These are phyloP conservation scores for Pyrenula massariospora DNA, from an alignment of 495 filamentous ascomycete species.

Conservation along the genomic window DNA sequence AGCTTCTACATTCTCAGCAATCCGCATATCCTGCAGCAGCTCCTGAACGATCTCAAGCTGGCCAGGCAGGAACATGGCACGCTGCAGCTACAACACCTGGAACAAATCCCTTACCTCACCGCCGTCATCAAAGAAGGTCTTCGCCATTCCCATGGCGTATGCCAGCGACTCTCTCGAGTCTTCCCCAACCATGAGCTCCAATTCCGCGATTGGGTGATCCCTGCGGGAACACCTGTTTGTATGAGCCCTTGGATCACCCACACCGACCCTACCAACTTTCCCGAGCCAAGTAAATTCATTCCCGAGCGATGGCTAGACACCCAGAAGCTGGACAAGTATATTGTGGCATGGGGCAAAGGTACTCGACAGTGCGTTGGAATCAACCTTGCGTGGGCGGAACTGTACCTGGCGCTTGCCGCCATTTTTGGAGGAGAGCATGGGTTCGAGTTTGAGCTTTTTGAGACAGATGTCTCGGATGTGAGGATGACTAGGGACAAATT, in stretches of 20 bases:
- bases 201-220: conserved; percentile 33
- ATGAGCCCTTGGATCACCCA: conserved; percentile 32
- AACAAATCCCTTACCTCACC: conserved; percentile 22
- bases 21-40: conserved; percentile 9
- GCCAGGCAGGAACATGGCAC: conserved; percentile 1
- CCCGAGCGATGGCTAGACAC: conserved; percentile 38
- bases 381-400: conserved; percentile 22
- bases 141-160: conserved; percentile 23
- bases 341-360: conserved; percentile 30
- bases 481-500: conserved; percentile 13
- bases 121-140: conserved; percentile 21
- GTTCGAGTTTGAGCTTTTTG: conserved; percentile 13
- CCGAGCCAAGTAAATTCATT: conserved; percentile 30
- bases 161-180: conserved; percentile 13
- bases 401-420: conserved; percentile 19
- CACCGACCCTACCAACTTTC: conserved; percentile 33
- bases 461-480: conserved; percentile 21
- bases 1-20: conserved; percentile 18
- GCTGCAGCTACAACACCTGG: conserved; percentile 5
- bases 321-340: conserved; percentile 20
- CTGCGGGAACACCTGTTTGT: conserved; percentile 31
- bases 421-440: conserved; percentile 10
- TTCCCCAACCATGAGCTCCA: conserved; percentile 19
- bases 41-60: conserved; percentile 7
- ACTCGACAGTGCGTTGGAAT: conserved; percentile 28